phyloP scores from a whole-genome alignment of 108 stramenopile species.

The Chaetoceros muelleri region DNA sequence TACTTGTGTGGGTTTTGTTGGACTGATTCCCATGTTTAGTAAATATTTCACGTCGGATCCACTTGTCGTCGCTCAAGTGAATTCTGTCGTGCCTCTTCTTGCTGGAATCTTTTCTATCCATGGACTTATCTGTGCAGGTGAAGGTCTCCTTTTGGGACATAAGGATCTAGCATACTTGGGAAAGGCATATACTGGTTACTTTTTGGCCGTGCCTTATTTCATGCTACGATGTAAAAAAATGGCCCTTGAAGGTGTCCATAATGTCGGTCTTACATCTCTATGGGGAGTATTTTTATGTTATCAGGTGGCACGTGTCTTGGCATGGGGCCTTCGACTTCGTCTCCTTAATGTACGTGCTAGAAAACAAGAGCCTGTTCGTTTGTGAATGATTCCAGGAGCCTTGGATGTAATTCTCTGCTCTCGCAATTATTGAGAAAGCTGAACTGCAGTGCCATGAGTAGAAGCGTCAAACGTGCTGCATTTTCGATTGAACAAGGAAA shows the following conservation, averaged over 20 bases:
- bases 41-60: slow-evolving; percentile 63
- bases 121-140: slow-evolving; percentile 52
- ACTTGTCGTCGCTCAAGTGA: slow-evolving; percentile 42
- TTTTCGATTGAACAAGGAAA: too few relatives aligned
- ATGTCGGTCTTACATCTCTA: slow-evolving; percentile 41
- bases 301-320: slow-evolving; percentile 36
- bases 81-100: slow-evolving; percentile 47
- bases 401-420: too few relatives aligned
- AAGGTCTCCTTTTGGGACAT: slow-evolving; percentile 71
- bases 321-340: slow-evolving; percentile 18
- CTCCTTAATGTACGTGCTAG: neutral
- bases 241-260: slow-evolving; percentile 32
- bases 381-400: too few relatives aligned
- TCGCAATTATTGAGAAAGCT: too few relatives aligned
- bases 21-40: slow-evolving; percentile 46
- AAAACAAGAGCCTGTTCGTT: too few relatives aligned
- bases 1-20: slow-evolving; percentile 38
- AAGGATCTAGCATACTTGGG: slow-evolving; percentile 65
- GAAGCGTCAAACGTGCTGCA: too few relatives aligned
- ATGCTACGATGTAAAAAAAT: slow-evolving; percentile 66
- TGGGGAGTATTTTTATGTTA: slow-evolving; percentile 64
- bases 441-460: too few relatives aligned
- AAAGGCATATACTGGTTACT: slow-evolving; percentile 53
- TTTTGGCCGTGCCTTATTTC: slow-evolving; percentile 56
- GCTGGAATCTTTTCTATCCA: slow-evolving; percentile 49